Percentiles rank a stretch among this genome's conserved stretches.
Conservation (phyloP, 495 filamentous ascomycete species). For the Hypomontagnella monticulosa region DNA sequence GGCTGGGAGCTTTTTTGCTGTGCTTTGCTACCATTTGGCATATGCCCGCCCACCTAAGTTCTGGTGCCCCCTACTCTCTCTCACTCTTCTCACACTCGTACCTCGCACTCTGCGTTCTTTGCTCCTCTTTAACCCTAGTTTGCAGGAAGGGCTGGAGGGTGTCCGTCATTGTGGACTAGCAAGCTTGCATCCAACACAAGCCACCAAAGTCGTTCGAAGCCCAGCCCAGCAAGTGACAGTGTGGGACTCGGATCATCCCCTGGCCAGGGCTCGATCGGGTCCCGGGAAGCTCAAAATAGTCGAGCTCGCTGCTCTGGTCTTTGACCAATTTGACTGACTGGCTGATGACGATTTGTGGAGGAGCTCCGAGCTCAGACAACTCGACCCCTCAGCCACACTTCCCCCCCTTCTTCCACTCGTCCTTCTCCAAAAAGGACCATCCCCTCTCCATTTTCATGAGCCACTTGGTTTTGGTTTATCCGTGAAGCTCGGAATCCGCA, state of each 20-base stretch:
- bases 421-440: slow-evolving; percentile 8
- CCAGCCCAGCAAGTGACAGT: slow-evolving; percentile 31
- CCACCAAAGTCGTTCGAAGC: slow-evolving; percentile 32
- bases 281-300: slow-evolving; percentile 38
- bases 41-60: not conserved
- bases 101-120: not conserved
- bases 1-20: slow-evolving; percentile 31
- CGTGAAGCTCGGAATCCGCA: slow-evolving; percentile 12
- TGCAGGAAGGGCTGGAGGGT: slow-evolving; percentile 30
- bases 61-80: not conserved
- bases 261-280: slow-evolving; percentile 34
- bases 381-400: slow-evolving; percentile 32
- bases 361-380: slow-evolving; percentile 25
- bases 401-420: not conserved
- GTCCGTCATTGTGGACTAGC: slow-evolving; percentile 37
- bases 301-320: slow-evolving; percentile 9
- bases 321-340: slow-evolving; percentile 14
- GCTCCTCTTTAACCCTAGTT: slow-evolving; percentile 16
- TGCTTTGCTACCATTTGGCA: slow-evolving; percentile 1
- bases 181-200: slow-evolving; percentile 26
- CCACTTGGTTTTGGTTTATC: slow-evolving; percentile 39
- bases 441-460: slow-evolving; percentile 26
- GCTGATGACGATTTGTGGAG: slow-evolving; percentile 34
- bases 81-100: not conserved
- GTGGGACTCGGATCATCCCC: slow-evolving; percentile 37